These are phyloP conservation scores for Mycena pura DNA, from an alignment of 768 basidiomycete species.

Conservation along the genomic window DNA sequence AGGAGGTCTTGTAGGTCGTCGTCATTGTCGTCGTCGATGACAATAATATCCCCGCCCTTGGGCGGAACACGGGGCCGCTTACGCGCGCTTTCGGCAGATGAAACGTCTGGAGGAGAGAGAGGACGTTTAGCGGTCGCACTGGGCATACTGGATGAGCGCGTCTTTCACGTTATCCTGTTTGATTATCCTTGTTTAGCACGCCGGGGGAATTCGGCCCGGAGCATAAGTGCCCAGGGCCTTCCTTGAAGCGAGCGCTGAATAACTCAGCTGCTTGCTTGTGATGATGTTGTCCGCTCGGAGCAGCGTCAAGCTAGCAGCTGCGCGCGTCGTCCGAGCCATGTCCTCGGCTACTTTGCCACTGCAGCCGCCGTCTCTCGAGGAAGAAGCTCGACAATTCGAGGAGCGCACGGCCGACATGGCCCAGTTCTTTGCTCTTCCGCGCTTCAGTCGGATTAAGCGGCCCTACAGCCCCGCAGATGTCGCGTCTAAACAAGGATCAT, in stretches of 20 bases:
- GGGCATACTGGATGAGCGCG: not conserved
- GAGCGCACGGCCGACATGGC: constrained; percentile 68
- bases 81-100: constrained; percentile 23
- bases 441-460: constrained; percentile 75
- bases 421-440: constrained; percentile 76
- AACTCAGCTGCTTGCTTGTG: not conserved
- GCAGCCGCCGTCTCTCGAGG: constrained; percentile 60
- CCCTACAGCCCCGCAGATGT: constrained; percentile 84
- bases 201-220: not conserved
- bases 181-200: no score
- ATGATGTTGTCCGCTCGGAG: constrained; percentile 39
- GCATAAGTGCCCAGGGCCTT: no score
- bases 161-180: no score
- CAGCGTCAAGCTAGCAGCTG: constrained; percentile 28
- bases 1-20: constrained; percentile 49
- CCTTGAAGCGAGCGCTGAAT: no score
- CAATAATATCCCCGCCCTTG: constrained; percentile 17
- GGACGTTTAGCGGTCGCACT: constrained; percentile 14
- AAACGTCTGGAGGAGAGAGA: constrained; percentile 1
- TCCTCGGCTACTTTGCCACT: constrained; percentile 58
- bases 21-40: constrained; percentile 44
- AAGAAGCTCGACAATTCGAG: constrained; percentile 65
- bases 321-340: constrained; percentile 44
- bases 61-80: constrained; percentile 24
- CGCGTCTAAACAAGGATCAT: constrained; percentile 87